Base-by-base conservation (phyloP, 495 filamentous ascomycete genomes). In the Xanthoparmelia taractica region DNA sequence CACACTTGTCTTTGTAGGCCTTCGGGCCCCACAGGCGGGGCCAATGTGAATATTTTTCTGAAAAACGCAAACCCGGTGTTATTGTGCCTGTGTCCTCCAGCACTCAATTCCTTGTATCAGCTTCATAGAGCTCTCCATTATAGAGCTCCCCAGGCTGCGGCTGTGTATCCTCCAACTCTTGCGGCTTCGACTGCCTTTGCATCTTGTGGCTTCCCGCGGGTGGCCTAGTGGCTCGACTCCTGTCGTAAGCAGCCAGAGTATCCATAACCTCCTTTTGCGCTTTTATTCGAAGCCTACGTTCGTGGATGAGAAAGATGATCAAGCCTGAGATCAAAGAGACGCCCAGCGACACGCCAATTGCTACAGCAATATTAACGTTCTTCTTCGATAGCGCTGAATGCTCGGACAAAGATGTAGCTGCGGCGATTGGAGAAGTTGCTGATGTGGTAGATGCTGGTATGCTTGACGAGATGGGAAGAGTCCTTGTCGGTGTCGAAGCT, bases 201-300 rank as follows among this genome's bases (percentile, higher is more conserved):
- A 61, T 4, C 20, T 25, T n/a, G n/a, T 4, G 4, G 2, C 20
- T 27, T 41, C 3, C 17, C 4, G 36, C n/a, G 13, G 23, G 45
- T 4, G 29, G 2, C 27, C 31, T 50, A 8, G 17, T 29, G 27
- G 17, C 36, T 8, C 47, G 36, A 20, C 41, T 31, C 17, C 12
- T 47, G 8, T 60, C 23, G n/a, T 36, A 33, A 36, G 38, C 25
- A 20, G 18, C 40, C 13, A 47, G 58, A 48, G 29, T 48, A 45
- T 58, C 38, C 0, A 23, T 38, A n/a, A 37, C 12, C 4, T 11
- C 7, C 41, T 56, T 60, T 40, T 65, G 58, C 6, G 58, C 13
- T 45, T 38, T 55, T 13, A n/a, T 31, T 25, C 58, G 36, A 47
- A 52, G 58, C 48, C 52, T 65, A 23, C 52, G 58, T 58, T 65